phyloP scores from a whole-genome alignment of 257 asterid genomes.

The Solanum habrochaites region DNA sequence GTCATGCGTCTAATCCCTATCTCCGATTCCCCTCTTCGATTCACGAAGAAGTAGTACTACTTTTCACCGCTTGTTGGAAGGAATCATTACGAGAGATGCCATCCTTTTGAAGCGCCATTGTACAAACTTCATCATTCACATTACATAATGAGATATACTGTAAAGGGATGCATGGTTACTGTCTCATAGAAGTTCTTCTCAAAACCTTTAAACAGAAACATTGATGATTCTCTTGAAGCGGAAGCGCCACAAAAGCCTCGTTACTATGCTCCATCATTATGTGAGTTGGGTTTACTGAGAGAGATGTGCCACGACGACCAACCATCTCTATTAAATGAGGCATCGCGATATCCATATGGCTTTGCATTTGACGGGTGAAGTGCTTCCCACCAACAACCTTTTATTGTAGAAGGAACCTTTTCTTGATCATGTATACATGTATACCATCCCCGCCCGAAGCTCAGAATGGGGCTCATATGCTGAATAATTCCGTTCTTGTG shows the following conservation, averaged over 20 bases:
- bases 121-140: conserved; percentile 22
- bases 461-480: conserved; percentile 17
- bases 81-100: conserved; percentile 13
- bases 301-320: conserved; percentile 15
- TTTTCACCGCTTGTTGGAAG: conserved; percentile 9
- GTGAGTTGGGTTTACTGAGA: conserved; percentile 28
- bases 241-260: too few species aligned
- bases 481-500: conserved; percentile 8
- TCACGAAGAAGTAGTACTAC: background rate
- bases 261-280: background rate
- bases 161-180: conserved; percentile 12
- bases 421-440: conserved; percentile 27
- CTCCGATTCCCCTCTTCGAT: background rate
- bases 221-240: conserved; percentile 18
- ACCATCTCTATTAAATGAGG: conserved; percentile 24
- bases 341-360: conserved; percentile 10
- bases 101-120: conserved; percentile 13
- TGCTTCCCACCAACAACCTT: conserved; percentile 20
- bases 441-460: conserved; percentile 7
- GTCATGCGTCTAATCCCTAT: conserved; percentile 8
- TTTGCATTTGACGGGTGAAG: conserved; percentile 12
- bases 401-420: conserved; percentile 8
- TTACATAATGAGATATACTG: conserved; percentile 13
- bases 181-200: conserved; percentile 6
- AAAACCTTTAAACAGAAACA: conserved; percentile 18